Base-by-base conservation (phyloP, 2,329 filamentous ascomycete species). In the Trichophyton verrucosum region DNA sequence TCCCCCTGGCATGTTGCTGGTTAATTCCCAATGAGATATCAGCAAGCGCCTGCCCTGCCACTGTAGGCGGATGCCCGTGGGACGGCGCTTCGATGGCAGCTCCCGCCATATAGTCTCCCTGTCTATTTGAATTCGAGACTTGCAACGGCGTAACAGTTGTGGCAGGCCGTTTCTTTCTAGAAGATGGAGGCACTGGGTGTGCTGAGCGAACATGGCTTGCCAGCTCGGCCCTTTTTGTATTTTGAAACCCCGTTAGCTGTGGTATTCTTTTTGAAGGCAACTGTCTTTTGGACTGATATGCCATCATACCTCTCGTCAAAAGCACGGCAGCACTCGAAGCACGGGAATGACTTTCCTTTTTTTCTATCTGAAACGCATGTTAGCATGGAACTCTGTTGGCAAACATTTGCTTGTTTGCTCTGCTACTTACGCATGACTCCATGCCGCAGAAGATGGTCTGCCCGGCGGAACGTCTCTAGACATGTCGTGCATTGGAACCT, bases 371-470 rank as follows among this genome's bases (percentile, higher is more conserved):
- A 44, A 9, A n/a, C 7, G 15, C 7, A 15, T 17, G 40, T 44
- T 7, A 44, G 40, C 40, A 1, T 44, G 40, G n/a, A 44, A 3
- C 5, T n/a, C 51, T n/a, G 6, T n/a, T 7, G 6, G 15, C 15
- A 1, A 6, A 44, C 4, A 2, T 30, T 30, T 7, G n/a, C 15
- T 15, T 17, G 40, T 44, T 44, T 20, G n/a, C 15, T 44, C 6
- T 44, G 2, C n/a, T 17, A 51, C 59, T 49, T 59, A 64, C 59
- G 65, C 59, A 61, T 59, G 22, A 76, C 74, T 70, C 77, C 76
- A 73, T 78, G 76, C 66, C 76, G 72, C 71, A 78, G 76, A 66
- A 78, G 75, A 71, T 78, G 76, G 68, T 78, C 76, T 63, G 78
- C 66, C 61, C 76, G 73, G 60, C 75, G 76, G 67, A 78, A 78